Evolutionary conservation across 2,329 filamentous ascomycete genomes (phyloP), one percentile per base, ranked within the genome.

Genomic region (Fusarium phyllophilum): DNA sequence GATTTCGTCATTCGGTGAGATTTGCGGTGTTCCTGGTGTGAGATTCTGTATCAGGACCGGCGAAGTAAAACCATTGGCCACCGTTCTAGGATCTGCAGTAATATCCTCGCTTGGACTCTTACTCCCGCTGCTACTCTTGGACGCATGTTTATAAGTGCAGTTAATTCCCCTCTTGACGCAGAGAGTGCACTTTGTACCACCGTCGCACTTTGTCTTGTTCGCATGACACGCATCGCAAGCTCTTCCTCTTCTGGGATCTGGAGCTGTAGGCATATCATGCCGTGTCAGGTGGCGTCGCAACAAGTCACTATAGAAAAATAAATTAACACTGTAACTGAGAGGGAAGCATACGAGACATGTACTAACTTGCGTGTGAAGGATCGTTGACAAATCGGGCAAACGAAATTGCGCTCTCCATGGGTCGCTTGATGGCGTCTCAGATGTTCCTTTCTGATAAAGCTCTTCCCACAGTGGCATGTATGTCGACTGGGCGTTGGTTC

Each of bases 161-260:
- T 72, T 69, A 24, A 84, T 79, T 4, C 79, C 80, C 62, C 82
- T 79, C 70, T 84, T 85, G 9, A 73, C 69, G 51, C 84, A 86
- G 5, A 83, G 80, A 2, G 81, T 79, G 49, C 85, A 86, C 31
- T 78, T 79, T 4, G 75, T 62, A 18, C 83, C 82, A 4, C 85
- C 85, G 64, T 84, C 81, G 56, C 85, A 86, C 66, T 84, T 85
- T 5, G 82, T 84, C 75, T 86, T 86, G 66, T 82, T 85, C n/a
- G 81, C 77, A 54, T 84, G 85, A 34, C 85, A 86, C 12, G 82
- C 79, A 69, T 85, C 80, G 55, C 85, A 86, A 15, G 85, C 84
- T 13, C 80, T 79, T 34, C 82, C 82, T 31, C 80, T 80, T 51
- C 84, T 79, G 10, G 78, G 76, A 34, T 81, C 79, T 11, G 80